Base-by-base conservation (phyloP, 345 rosid species). In the Arabis hirsuta region DNA sequence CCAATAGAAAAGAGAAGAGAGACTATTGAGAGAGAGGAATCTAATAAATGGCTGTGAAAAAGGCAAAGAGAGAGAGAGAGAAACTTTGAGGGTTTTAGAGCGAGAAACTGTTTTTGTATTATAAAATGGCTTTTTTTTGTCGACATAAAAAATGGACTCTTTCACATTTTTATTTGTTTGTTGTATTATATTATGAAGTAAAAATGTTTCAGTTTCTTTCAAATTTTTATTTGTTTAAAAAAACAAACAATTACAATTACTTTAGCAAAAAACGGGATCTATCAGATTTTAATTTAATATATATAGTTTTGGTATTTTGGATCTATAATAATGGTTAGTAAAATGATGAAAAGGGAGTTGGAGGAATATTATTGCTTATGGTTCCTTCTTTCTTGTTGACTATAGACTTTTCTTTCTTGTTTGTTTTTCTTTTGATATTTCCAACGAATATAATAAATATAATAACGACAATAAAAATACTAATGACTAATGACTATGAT, bases 11-110 rank as follows among this genome's bases (percentile, higher is more conserved):
- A 80, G 82, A 73, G 81, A 73, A 81, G 78, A 67, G 55, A 56
- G 65, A 55, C 67, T 65, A 51, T 60, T 67, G 78, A 53, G 73
- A 51, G 83, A 91, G 84, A 79, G 82, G 93, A 86, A 87, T 83
- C 90, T 86, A 76, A 84, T 79, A 80, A 90, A 88, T 87, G 89
- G 85, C 59, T 72, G 80, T 76, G 72, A 62, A 81, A 68, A 77
- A 65, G 71, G 62, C 57, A 29, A 29, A 29, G 24, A 22, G 42
- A 47, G 48, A 72, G 69, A 38, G 76, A 77, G 55, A 59, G 64
- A 62, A 56, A 46, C 26, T 9, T 2, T 71, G 53, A 78, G 69
- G 59, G 71, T 66, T 67, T 41, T 69, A 68, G 75, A 73, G 81
- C 42, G 81, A 78, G 81, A 69, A 65, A 73, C 46, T 61, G 58